Evolutionary conservation across 1,284 basidiomycete genomes (phyloP).

Genomic region (Pseudozyma thailandica): DNA sequence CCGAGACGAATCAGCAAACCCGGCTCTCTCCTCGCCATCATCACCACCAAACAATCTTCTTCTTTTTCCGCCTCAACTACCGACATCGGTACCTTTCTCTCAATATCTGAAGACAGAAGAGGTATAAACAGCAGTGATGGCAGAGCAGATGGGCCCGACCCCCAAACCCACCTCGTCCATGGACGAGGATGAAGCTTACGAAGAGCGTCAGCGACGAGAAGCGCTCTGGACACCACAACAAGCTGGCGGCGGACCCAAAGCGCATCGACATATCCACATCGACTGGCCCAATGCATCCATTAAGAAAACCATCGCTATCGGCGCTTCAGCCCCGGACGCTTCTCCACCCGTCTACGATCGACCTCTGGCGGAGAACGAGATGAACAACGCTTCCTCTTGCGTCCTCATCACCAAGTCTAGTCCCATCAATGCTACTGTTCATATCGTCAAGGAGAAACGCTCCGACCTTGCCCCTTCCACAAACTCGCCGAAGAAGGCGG

Average conservation of each 20-base stretch:
- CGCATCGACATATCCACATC: slow-evolving; percentile 52
- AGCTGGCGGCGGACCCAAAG: not conserved
- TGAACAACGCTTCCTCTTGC: slow-evolving; percentile 33
- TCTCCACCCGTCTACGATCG: slow-evolving; percentile 54
- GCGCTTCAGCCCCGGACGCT: slow-evolving; percentile 42
- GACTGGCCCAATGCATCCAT: slow-evolving; percentile 58
- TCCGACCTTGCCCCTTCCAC: not conserved
- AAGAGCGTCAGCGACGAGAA: slow-evolving; percentile 21
- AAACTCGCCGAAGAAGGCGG: not conserved
- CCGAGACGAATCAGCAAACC: too few relatives aligned
- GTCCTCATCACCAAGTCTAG: slow-evolving; percentile 41
- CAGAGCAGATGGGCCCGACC: not conserved
- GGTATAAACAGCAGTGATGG: slow-evolving; percentile 4
- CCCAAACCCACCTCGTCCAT: not conserved
- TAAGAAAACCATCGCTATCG: slow-evolving; percentile 55
- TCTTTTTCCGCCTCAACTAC: not conserved
- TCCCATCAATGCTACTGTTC: slow-evolving; percentile 50
- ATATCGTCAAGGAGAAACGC: slow-evolving; percentile 29
- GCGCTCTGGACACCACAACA: slow-evolving; percentile 27
- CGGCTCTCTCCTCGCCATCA: too few relatives aligned
- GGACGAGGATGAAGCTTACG: slow-evolving; percentile 18
- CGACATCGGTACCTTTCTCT: not conserved
- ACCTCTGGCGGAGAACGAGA: slow-evolving; percentile 24
- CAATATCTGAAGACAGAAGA: not conserved
- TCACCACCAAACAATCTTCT: too few relatives aligned